Conservation (phyloP, 1,139 yeast species). For the Zygoascus sp. region DNA sequence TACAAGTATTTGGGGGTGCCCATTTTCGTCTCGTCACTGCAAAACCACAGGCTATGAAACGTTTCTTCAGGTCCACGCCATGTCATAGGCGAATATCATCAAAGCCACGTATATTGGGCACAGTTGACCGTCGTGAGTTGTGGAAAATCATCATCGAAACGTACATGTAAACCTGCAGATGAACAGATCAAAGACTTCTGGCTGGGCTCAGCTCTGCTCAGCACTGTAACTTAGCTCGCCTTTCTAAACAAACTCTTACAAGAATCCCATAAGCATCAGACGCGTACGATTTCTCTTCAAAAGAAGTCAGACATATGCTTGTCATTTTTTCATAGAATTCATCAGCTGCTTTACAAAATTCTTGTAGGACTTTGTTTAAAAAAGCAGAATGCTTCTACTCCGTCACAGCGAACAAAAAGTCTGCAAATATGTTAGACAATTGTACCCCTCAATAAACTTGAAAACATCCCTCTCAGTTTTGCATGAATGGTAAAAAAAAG, state of each 20-base stretch:
- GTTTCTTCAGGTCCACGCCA: conserved; percentile 83
- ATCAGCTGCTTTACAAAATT: conserved; percentile 31
- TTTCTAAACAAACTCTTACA: conserved; percentile 12
- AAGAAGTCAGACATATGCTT: conserved; percentile 97
- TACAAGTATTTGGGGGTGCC: too few relatives aligned
- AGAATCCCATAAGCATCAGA: conserved; percentile 36
- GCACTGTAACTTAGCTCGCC: too few relatives aligned
- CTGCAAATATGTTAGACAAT: too few relatives aligned
- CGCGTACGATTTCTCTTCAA: conserved; percentile 50
- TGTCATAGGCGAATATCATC: conserved; percentile 99
- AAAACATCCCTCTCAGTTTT: conserved; percentile 17
- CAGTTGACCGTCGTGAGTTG: conserved; percentile 99
- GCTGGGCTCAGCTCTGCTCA: too few relatives aligned
- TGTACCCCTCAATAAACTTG: too few relatives aligned
- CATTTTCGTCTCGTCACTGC: too few relatives aligned
- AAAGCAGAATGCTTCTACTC: too few relatives aligned
- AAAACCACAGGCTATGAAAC: background rate
- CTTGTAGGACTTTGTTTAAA: conserved; percentile 10
- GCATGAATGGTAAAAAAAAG: conserved; percentile 94
- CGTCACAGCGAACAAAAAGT: too few relatives aligned
- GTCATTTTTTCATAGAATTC: conserved; percentile 60
- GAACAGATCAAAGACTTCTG: too few relatives aligned
- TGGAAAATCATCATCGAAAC: conserved; percentile 70
- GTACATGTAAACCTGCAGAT: background rate
- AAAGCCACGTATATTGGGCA: conserved; percentile 75